Percentiles rank a stretch among this genome's conserved stretches.
Evolutionary conservation across 192 early-diverging fungal species (phyloP).

Genomic region (Podila epigama): DNA sequence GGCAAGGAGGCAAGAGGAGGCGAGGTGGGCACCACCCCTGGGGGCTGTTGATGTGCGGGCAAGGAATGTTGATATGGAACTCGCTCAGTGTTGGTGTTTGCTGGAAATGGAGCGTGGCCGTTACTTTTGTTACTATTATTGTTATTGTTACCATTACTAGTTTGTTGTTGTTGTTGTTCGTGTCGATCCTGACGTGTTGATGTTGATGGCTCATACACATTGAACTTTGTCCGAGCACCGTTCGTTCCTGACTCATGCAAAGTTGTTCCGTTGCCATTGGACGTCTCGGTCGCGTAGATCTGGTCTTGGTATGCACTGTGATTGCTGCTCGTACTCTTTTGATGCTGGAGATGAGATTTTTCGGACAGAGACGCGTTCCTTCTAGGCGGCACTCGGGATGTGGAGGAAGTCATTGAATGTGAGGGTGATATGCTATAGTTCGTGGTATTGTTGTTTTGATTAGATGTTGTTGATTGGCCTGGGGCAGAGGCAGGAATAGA

Average conservation of each 20-base stretch:
- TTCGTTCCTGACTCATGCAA: too few species aligned
- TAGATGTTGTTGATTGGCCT: neutral
- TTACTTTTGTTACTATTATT: too few species aligned
- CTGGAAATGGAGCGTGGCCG: neutral
- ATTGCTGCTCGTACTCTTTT: neutral
- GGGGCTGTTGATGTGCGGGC: conserved; percentile 44
- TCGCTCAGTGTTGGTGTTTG: conserved; percentile 1
- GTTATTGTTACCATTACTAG: too few species aligned
- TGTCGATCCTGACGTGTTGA: neutral
- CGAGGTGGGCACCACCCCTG: conserved; percentile 13
- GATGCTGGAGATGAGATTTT: conserved; percentile 9
- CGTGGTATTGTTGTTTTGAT: conserved; percentile 2
- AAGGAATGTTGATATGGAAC: conserved; percentile 41
- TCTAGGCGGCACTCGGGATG: conserved; percentile 1
- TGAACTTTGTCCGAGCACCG: too few species aligned
- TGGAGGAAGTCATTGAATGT: neutral
- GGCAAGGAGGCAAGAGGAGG: neutral
- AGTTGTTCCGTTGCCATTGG: too few species aligned
- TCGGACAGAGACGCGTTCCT: conserved; percentile 37
- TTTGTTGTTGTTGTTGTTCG: neutral
- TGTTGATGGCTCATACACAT: neutral
- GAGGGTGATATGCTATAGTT: neutral
- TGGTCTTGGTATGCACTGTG: conserved; percentile 2
- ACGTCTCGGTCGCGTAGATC: too few species aligned
- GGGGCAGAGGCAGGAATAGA: neutral